phyloP scores from a whole-genome alignment of 2,329 filamentous ascomycete genomes.

The Penicillium sp. region DNA sequence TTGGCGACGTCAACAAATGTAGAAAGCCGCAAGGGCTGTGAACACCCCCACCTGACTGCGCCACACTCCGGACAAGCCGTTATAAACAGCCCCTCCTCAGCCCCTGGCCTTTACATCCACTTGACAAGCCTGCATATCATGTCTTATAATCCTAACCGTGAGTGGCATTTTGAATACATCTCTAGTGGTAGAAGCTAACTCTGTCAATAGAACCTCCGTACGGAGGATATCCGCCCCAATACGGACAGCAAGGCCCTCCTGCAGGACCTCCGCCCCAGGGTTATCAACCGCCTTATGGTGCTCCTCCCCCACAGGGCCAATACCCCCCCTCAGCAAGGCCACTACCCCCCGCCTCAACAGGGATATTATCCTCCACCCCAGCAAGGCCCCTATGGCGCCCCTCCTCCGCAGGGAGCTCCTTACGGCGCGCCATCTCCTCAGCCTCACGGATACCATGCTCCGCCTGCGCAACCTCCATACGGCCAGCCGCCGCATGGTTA shows the following conservation, averaged over 20 bases:
- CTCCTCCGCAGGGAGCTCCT: conserved; percentile 28
- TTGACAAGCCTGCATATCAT: conserved; percentile 3
- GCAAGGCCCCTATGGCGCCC: conserved; percentile 15
- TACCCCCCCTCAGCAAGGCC: conserved; percentile 30
- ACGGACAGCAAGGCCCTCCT: conserved; percentile 24
- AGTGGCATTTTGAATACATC: conserved; percentile 3
- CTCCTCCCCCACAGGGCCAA: conserved; percentile 21
- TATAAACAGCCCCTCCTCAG: conserved; percentile 1
- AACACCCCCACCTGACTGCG: conserved; percentile 20
- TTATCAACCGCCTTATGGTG: conserved; percentile 20
- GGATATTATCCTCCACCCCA: conserved; percentile 37
- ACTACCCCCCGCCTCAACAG: conserved; percentile 32
- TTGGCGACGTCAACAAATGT: not conserved
- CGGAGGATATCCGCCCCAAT: conserved; percentile 28
- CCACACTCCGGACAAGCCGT: conserved; percentile 13
- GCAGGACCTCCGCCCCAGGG: conserved; percentile 26
- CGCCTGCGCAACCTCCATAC: conserved; percentile 36
- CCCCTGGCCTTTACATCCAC: not conserved
- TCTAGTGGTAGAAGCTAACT: not conserved
- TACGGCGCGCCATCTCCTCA: conserved; percentile 38
- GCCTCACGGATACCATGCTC: conserved; percentile 16
- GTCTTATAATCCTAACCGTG: conserved; percentile 25
- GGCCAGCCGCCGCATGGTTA: conserved; percentile 25
- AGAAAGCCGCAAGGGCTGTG: conserved; percentile 17
- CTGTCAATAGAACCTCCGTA: conserved; percentile 24